Evolutionary conservation across 83 land plant species (phyloP), one percentile per base, ranked within the genome.

Genomic region (Isoetes engelmannii): DNA sequence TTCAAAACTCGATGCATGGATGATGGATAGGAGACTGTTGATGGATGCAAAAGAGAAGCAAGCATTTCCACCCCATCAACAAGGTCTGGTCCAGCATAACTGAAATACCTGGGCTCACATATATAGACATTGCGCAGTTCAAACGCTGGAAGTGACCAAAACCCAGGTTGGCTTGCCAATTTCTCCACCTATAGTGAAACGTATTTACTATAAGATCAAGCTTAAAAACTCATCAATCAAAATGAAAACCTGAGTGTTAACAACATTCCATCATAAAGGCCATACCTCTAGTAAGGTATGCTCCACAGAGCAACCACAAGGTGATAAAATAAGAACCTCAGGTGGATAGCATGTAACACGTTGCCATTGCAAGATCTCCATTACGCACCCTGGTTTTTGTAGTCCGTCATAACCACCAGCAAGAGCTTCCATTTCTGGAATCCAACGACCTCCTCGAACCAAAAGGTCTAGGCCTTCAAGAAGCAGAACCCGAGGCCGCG

Each of bases 61-160:
- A 69, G 67, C 6, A 69, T 42, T 46, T 69, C 71, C 19, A 55
- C 46, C 4, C 71, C 71, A 6, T 69, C 71, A 66, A 61, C 71
- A 41, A 69, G 44, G 68, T 67, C 57, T 13, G 67, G 67, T 44
- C 71, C 71, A 7, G 71, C 68, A 37, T 61, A 57, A 21, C 67
- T 57, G 70, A 69, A 69, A 67, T 43, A 69, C 5, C 68, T 57
- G 15, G 42, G 44, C 10, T 69, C 71, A 21, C 71, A 69, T 5
- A 69, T 62, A 21, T 69, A 69, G 67, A 69, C 70, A 21, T 69
- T 20, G 28, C 71, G 63, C 65, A 44, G 41, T 47, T 61, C 71
- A 17, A 69, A 70, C 7, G 71, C 71, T 10, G 71, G 71, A 5
- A 62, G 42, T 66, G 45, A 69, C 71, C 71, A 69, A 53, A 69